Base-by-base conservation (phyloP, 2,329 filamentous ascomycete genomes). In the Rhytidhysteron rufulum region DNA sequence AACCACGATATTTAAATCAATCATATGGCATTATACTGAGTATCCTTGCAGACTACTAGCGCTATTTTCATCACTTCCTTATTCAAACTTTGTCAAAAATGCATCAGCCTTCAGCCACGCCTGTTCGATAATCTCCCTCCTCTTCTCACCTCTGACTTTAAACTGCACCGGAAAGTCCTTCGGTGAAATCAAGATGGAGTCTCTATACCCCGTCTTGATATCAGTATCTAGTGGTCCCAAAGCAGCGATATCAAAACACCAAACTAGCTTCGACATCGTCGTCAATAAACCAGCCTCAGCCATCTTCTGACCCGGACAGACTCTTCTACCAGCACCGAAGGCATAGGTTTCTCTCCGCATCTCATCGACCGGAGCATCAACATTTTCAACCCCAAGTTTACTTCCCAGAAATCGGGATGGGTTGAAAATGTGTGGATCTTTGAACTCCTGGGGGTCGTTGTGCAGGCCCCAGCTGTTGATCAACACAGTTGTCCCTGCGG, bases 381-480 rank as follows among this genome's bases (percentile, higher is more conserved):
- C 11, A 35, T 35, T 20, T 19, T 13, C 9, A 10, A 19, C 17
- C 5, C n/a, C 24, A 19, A 18, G 18, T 13, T 13, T 13, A 17
- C 15, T 17, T 5, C 5, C 5, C 15, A 45, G 31, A 25, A 40
- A 48, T 13, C 45, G 45, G 11, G 36, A 15, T 4, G 48, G 48
- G 17, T 47, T 33, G 37, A 51, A 51, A 2, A n/a, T 21, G 9
- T 53, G 49, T 2, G 53, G 48, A 8, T 53, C 41, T 7, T 50
- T 44, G 27, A 44, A 50, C 3, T 44, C 39, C 1, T 42, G 30
- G 4, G 49, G 42, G 27, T 56, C 55, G 22, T 62, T 50, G 34
- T 70, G 67, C 37, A 71, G 62, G 15, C 62, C 66, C 54, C 52
- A 67, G 1, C 48, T 53, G 31, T 59, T 68, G 4, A 69, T 50